These are phyloP conservation scores for Drechslerella coelobrocha DNA, from an alignment of 2,329 filamentous ascomycete genomes.

Conservation along the genomic window DNA sequence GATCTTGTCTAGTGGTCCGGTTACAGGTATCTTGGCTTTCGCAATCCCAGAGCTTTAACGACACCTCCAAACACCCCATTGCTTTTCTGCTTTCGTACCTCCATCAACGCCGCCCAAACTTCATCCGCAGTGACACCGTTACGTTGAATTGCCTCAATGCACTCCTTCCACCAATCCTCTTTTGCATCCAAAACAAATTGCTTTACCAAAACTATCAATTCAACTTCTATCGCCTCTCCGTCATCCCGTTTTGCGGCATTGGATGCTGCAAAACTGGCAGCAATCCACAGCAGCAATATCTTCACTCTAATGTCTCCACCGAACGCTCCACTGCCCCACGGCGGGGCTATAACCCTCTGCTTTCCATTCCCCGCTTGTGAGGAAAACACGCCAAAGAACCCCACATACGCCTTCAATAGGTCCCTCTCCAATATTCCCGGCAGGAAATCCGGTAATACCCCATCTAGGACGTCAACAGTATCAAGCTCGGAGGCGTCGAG, in stretches of 20 bases:
- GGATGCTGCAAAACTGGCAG: conserved; percentile 33
- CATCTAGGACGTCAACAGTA: conserved; percentile 8
- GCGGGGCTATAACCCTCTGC: conserved; percentile 35
- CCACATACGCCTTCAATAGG: conserved; percentile 41
- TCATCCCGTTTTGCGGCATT: not conserved
- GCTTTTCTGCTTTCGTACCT: not conserved
- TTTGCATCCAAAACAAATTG: conserved; percentile 31
- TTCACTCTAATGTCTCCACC: conserved; percentile 42
- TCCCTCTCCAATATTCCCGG: conserved; percentile 33
- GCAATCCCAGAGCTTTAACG: conserved; percentile 10
- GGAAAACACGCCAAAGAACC: conserved; percentile 26
- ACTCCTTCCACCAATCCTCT: conserved; percentile 40
- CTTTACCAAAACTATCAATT: conserved; percentile 36
- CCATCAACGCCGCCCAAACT: conserved; percentile 21
- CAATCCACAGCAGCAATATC: conserved; percentile 36
- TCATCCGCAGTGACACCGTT: conserved; percentile 25
- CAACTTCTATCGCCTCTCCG: not conserved
- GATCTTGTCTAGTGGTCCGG: not conserved
- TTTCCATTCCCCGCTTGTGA: conserved; percentile 9
- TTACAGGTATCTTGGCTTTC: conserved; percentile 5
- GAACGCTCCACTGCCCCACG: conserved; percentile 47
- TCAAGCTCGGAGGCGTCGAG: conserved; percentile 40
- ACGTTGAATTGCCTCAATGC: conserved; percentile 10
- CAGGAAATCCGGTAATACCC: conserved; percentile 32
- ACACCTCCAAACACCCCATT: conserved; percentile 5